Base-by-base conservation (phyloP, 2,329 filamentous ascomycete genomes). In the Aspergillaceae sp. region DNA sequence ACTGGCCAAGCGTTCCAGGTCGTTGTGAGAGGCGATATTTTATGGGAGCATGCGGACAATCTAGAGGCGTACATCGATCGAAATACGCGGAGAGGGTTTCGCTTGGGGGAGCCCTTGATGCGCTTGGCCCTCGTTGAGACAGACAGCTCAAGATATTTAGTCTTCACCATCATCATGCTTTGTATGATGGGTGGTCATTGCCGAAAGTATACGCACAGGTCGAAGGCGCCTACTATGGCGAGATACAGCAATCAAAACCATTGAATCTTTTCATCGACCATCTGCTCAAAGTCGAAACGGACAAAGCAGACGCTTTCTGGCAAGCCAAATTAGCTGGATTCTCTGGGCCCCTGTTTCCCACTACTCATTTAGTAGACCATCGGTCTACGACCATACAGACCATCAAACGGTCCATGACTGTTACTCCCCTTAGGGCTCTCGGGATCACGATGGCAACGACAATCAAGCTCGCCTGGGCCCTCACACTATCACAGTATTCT, bases 81-180 rank as follows among this genome's bases (percentile, higher is more conserved):
- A 3, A 42, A 48, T 35, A 45, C 46, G 7, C 26, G 38, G 6
- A 45, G 11, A 7, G 42, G 40, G 10, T 45, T 48, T 38, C 34
- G 37, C 26, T 34, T 48, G 1, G 46, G 43, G 4, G 41, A 29
- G 11, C 42, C 41, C 7, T 40, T 48, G 9, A 35, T 30, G n/a
- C 38, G 43, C 7, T 45, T 48, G 4, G 33, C 33, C 3, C 37
- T 42, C n/a, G 38, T 48, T 27, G 19, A 40, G 3, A 38, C 42
- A 27, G 10, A 7, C 37, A 27, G 27, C 37, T 27, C 28, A 9
- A 35, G 33, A 9, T 67, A 73, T 51, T 71, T 78, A 11, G 64
- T 75, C 3, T 73, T 73, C 62, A 72, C 71, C 0, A 67, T 74
- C 74, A 77, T 47, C 74, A 77, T 44, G 72, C 72, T 4, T 60